Conservation (phyloP, 2,329 filamentous ascomycete genomes). For the Neoarthrinium moseri region DNA sequence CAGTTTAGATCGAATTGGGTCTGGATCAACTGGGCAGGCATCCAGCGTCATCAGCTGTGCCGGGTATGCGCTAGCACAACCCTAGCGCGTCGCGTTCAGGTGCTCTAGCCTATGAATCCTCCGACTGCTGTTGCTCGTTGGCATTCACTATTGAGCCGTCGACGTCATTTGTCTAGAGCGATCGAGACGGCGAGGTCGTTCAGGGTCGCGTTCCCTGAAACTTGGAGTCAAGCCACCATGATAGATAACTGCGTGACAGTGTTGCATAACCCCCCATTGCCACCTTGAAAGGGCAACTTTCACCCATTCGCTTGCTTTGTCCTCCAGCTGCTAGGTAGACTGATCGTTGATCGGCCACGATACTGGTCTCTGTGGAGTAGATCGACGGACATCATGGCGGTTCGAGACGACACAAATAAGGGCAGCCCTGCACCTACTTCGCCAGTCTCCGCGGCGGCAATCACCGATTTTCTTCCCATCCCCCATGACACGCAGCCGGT, state of each 20-base stretch:
- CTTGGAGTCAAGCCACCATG: no score
- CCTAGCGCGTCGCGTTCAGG: conserved; percentile 1
- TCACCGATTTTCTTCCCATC: conserved; percentile 6
- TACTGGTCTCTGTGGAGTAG: no score
- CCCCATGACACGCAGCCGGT: not conserved
- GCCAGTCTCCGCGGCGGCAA: not conserved
- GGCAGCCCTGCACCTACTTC: not conserved
- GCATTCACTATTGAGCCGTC: conserved; percentile 1
- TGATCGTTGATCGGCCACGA: not conserved
- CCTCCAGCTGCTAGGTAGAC: not conserved
- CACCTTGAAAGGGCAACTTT: not conserved
- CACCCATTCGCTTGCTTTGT: not conserved
- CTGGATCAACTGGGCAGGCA: no score
- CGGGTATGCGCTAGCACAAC: conserved; percentile 1
- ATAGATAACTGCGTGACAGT: no score
- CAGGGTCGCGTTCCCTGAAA: no score
- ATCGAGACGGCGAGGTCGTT: conserved; percentile 1
- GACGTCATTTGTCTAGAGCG: conserved; percentile 6
- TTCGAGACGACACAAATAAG: not conserved
- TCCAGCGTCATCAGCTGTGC: no score
- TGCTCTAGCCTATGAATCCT: not conserved
- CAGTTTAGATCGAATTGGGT: no score
- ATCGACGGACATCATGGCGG: not conserved
- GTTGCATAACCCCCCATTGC: not conserved
- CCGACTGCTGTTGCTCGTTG: not conserved